Evolutionary conservation across 305 asterid species (phyloP).

Genomic region (Nicotiana rustica): DNA sequence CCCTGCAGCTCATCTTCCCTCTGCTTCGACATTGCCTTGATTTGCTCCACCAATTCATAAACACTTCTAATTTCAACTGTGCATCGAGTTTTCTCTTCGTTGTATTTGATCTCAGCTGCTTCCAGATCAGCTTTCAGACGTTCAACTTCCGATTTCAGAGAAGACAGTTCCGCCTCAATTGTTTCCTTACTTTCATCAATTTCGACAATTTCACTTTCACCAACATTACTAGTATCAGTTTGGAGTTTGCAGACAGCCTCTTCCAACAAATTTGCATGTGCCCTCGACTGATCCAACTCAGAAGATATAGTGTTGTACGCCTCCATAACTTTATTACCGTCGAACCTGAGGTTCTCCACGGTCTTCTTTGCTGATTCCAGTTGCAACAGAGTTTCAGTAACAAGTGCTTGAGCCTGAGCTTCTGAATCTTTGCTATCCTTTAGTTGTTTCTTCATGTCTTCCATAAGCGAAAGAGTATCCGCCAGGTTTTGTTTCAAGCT

Average conservation of each 20-base stretch:
- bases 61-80: constrained; percentile 50
- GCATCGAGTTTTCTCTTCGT: constrained; percentile 52
- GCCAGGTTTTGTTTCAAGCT: constrained; percentile 63
- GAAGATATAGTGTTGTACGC: constrained; percentile 50
- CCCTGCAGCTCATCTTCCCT: constrained; percentile 57
- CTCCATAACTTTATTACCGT: constrained; percentile 59
- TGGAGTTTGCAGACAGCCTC: constrained; percentile 61
- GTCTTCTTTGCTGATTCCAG: constrained; percentile 70
- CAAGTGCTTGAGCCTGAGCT: constrained; percentile 58
- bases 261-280: constrained; percentile 58
- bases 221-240: constrained; percentile 37
- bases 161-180: constrained; percentile 42
- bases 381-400: constrained; percentile 65
- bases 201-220: constrained; percentile 34
- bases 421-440: constrained; percentile 64
- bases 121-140: constrained; percentile 52
- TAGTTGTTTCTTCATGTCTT: constrained; percentile 65
- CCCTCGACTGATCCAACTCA: constrained; percentile 72
- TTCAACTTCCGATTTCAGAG: constrained; percentile 54
- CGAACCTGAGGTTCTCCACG: constrained; percentile 59
- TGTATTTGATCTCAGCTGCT: constrained; percentile 51
- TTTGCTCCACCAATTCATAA: constrained; percentile 53
- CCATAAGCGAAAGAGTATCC: constrained; percentile 57
- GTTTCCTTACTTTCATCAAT: constrained; percentile 39
- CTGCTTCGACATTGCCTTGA: constrained; percentile 50